Base-by-base conservation (phyloP, 805 yeast genomes). In the Saturnispora dispora region DNA sequence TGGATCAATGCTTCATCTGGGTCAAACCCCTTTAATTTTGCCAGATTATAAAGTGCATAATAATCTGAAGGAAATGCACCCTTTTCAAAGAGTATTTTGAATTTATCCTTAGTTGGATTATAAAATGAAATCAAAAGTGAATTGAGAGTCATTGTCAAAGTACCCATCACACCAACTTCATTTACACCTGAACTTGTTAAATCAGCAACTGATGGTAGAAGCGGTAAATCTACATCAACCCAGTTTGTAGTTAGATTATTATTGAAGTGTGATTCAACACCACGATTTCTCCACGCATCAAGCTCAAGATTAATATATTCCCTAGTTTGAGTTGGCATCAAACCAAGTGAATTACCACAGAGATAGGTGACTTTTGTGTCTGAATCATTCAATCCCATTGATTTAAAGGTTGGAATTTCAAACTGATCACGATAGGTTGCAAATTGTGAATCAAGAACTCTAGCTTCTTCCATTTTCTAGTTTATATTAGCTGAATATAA, bases 311-410 rank as follows among this genome's bases (percentile, higher is more conserved):
- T 66, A 15, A 90, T 70, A 15, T 85, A 85, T 6, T 57, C 55
- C 33, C 77, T 70, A 0, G 90, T 82, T 7, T 71, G 62, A 47
- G 67, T 71, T 0, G 98, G 97, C 90, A 88, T 85, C 53, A 90
- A 69, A 0, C 98, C 98, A 6, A 90, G 77, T n/a, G 96, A 88
- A 70, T 90, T 91, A 2, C 98, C 98, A 67, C 96, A 88, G 45
- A 90, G 71, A 63, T 90, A 91, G 22, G 76, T 71, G 11, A 77
- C 70, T 4, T 42, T 18, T 1, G 52, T 20, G n/a, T 57, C 35
- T 18, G 52, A 51, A 4, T 37, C 23, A 13, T 62, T 59, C 27
- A 81, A 62, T 0, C 85, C 90, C 57, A 86, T 66, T 0, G 88
- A 74, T 48, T 66, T 61, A 55, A 81, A 74, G 0, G 93, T 85